Base-by-base conservation (phyloP, 2,329 filamentous ascomycete genomes). In the Diaporthe destruens region DNA sequence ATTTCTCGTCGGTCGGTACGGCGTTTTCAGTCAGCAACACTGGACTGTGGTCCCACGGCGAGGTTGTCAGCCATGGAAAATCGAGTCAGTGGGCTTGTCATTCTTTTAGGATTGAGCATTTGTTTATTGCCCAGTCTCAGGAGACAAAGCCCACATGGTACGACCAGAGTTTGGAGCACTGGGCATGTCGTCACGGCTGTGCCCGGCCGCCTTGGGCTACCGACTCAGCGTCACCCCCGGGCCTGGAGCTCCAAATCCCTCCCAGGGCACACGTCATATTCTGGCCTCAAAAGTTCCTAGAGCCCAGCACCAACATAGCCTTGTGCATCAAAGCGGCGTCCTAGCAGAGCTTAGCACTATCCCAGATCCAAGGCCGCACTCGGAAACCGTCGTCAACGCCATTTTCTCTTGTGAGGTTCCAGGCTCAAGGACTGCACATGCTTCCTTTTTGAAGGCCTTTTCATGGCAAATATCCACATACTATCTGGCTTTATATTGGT, bases 201-300 rank as follows among this genome's bases (percentile, higher is more conserved):
- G 39, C 57, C 57, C 14, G 39, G 39, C 25, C 57, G 44, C 12
- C 59, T 36, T 65, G 59, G 59, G 59, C 47, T 20, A 9, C 42
- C 44, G 59, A 65, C 23, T 66, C 36, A 44, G 34, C 36, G 32
- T 59, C 54, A 44, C 42, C 29, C n/a, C n/a, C n/a, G n/a, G n/a
- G n/a, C n/a, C 7, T 51, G 34, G 44, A 25, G 47, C 61, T 20
- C n/a, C 29, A 39, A 36, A 36, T 6, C 20, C n/a, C 51, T 39
- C 29, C 25, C 44, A 51, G 44, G 59, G 61, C 44, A 65, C 61
- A 65, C 61, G 61, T 65, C 61, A 65, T 65, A 36, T 47, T 20
- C 44, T 42, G 23, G 11, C 20, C 44, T 65, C 39, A n/a, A 12
- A 23, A 36, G n/a, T 14, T 66, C 51, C 61, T 42, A 42, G 16